Evolutionary conservation across 345 rosid species (phyloP), one percentile per base, ranked within the genome.

Genomic region (Euphorbia tirucalli): DNA sequence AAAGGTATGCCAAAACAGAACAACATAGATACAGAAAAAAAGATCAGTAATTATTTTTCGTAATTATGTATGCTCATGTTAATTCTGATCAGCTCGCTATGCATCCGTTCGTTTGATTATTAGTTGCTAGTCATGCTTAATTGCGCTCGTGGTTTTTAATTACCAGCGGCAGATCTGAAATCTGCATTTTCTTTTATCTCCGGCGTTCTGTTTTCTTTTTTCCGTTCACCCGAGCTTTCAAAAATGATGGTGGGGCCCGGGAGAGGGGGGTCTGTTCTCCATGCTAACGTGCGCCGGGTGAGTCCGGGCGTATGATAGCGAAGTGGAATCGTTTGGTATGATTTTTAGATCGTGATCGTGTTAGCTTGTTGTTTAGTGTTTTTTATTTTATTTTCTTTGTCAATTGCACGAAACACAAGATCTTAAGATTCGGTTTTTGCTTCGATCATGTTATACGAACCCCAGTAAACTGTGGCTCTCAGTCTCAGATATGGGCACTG

Each of bases 1-100:
- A 44, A 95, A 92, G 99, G 99, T 92, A 62, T 28, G 13, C 37
- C 7, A 9, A 10, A 35, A 15, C 4, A 22, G 15, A 55, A 48
- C 19, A 7, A 58, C 21, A n/a, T n/a, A n/a, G n/a, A n/a, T n/a
- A 54, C 2, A 2, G 2, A 32, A 32, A 5, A 32, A 32, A 32
- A 2, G 2, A 32, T 32, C 46, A 41, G 46, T 41, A 41, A 41
- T 41, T 41, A 10, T 7, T 6, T n/a, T 41, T 41, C 46, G 7
- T 5, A 41, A 4, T 22, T 58, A 11, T 58, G 5, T 55, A 25
- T 16, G 7, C 15, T 35, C 9, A 31, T 31, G 64, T 31, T 60
- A 24, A 43, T n/a, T 43, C 8, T 7, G 61, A 56, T 22, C n/a
- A 28, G n/a, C 18, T 31, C 3, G 48, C 37, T 21, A 46, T 65